Evolutionary conservation across 2,329 filamentous ascomycete genomes (phyloP), one percentile per base, ranked within the genome.

Genomic region (Penicillium sp.): DNA sequence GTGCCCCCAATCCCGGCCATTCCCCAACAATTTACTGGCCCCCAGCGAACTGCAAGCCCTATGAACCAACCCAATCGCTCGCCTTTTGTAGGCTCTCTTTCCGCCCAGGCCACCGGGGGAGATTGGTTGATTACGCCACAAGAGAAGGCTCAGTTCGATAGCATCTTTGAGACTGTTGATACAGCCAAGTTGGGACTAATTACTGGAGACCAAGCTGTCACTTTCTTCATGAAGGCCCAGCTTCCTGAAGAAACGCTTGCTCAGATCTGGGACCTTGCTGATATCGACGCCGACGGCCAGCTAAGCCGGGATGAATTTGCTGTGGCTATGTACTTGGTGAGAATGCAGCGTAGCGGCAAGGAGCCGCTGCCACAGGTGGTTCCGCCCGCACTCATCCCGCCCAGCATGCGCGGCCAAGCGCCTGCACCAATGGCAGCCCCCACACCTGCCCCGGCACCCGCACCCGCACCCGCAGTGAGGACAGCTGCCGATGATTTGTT

Each of bases 191-290:
- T 82, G 60, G 93, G 93, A 0, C 87, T 81, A 60, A 91, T 98
- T 57, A 94, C 85, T 29, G 93, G 93, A 57, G 91, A 97, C 61
- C 89, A 97, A 69, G 93, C 91, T 2, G 93, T 97, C 8, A 79
- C 82, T 8, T 98, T 97, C 72, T 88, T 98, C 68, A 91, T 87
- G 65, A 89, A 95, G 68, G 95, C 91, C 1, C 85, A 87, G 50
- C 77, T 98, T 13, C 81, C 88, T 1, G 91, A 97, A 65, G 91
- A 96, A 61, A 82, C 81, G 9, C 75, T 98, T 46, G 93, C 93
- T 28, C 87, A 94, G 61, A 95, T 98, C 56, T 98, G 93, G 93
- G 93, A 98, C 67, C 80, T 98, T 28, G 85, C 93, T 13, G 93
- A 98, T 69, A 88, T 96, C 69, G 88, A 88, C 63, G 93, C 88